Percentiles rank a stretch among this genome's conserved stretches.
Evolutionary conservation across 352 stramenopile species (phyloP).

Genomic region (Phytopythium oedochilum): DNA sequence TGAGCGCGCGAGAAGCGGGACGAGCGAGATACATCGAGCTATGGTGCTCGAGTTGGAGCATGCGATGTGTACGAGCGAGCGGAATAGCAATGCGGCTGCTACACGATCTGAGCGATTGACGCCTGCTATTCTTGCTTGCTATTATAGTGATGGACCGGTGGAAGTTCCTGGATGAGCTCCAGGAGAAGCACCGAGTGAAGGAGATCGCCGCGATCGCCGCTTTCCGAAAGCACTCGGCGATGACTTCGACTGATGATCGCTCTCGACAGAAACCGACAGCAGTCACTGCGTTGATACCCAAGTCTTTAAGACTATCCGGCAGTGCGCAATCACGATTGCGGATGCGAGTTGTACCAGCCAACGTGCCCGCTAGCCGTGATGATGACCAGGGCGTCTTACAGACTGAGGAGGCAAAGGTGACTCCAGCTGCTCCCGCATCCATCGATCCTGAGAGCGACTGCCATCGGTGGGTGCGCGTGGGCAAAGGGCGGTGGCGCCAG

Average conservation of each 20-base stretch:
- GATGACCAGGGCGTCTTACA: not conserved
- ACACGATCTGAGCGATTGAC: no score
- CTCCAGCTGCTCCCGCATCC: not conserved
- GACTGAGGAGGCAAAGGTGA: not conserved
- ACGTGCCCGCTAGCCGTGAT: no score
- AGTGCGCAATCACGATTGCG: not conserved
- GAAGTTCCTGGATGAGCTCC: conserved; percentile 22
- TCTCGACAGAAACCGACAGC: not conserved
- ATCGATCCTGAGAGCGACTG: not conserved
- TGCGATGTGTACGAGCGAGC: conserved; percentile 27
- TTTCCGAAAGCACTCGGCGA: conserved; percentile 11
- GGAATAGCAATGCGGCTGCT: no score
- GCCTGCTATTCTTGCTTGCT: not conserved
- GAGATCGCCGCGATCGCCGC: conserved; percentile 28
- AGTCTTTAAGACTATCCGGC: not conserved
- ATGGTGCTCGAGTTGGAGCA: conserved; percentile 39
- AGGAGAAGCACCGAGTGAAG: conserved; percentile 26
- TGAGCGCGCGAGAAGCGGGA: conserved; percentile 26
- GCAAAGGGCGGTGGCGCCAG: not conserved
- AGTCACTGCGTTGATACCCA: not conserved
- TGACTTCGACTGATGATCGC: no score
- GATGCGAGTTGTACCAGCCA: not conserved
- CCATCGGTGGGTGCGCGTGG: conserved; percentile 4
- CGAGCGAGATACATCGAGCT: conserved; percentile 26
- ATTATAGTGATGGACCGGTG: conserved; percentile 30